These are phyloP conservation scores for Geranium rotundifolium DNA, from an alignment of 345 rosid genomes.

Conservation along the genomic window DNA sequence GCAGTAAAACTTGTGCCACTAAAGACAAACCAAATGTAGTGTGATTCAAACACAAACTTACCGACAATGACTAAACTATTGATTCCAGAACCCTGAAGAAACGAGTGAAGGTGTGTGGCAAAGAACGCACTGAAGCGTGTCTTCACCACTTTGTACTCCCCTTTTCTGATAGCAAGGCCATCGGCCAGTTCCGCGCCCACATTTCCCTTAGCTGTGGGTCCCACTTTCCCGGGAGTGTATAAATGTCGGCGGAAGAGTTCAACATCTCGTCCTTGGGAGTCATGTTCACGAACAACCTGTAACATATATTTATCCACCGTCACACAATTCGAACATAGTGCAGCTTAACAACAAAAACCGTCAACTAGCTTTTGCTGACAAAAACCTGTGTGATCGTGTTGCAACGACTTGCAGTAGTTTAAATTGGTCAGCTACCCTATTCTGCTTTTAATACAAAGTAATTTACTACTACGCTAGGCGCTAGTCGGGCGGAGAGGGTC, in stretches of 20 bases:
- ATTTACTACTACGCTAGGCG: background rate
- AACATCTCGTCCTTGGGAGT: conserved; percentile 67
- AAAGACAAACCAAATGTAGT: background rate
- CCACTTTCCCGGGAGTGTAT: conserved; percentile 40
- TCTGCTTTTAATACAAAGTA: no score
- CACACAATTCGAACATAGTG: conserved; percentile 2
- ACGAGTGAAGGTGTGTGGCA: conserved; percentile 57
- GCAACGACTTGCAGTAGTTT: background rate
- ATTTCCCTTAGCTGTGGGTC: conserved; percentile 50
- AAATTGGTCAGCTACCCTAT: background rate
- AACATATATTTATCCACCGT: background rate
- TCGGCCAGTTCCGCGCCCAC: conserved; percentile 58
- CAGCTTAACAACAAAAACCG: background rate
- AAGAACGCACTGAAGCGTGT: conserved; percentile 85
- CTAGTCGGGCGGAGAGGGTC: no score
- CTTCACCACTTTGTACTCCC: conserved; percentile 77
- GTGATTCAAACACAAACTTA: conserved; percentile 16
- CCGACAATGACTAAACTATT: conserved; percentile 47
- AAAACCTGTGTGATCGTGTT: no score
- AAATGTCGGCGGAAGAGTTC: conserved; percentile 56
- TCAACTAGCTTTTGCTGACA: no score
- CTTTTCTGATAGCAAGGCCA: conserved; percentile 56
- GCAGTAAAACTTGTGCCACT: background rate
- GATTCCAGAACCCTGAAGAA: conserved; percentile 44
- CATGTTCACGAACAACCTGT: conserved; percentile 79